Conservation (phyloP, 176 grass and related monocot genomes). For the Triticum aestivum region DNA sequence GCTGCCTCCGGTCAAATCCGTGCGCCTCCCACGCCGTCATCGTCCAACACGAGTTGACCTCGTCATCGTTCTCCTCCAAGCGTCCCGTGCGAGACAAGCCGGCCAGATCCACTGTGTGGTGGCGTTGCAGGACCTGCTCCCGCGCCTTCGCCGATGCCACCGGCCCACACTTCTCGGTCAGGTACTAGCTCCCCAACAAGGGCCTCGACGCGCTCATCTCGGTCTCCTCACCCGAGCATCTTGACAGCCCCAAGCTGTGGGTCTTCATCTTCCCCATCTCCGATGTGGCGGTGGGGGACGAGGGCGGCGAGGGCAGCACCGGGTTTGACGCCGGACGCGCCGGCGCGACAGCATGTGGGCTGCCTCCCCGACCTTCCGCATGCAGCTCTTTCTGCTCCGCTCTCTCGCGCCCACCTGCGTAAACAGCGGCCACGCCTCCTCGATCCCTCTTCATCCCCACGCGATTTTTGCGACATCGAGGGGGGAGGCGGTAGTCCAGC, state of each 20-base stretch:
- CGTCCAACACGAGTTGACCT: too few relatives aligned
- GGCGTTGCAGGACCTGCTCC: conserved; percentile 44
- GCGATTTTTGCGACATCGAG: conserved; percentile 41
- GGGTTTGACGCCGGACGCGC: background rate
- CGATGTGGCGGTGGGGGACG: conserved; percentile 17
- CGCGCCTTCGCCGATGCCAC: conserved; percentile 54
- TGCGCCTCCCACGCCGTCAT: too few relatives aligned
- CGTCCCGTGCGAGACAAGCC: too few relatives aligned
- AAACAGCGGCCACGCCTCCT: background rate
- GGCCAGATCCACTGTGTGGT: background rate
- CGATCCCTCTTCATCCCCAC: background rate
- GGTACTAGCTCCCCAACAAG: conserved; percentile 91
- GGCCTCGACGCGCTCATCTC: conserved; percentile 93
- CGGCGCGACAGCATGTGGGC: conserved; percentile 50
- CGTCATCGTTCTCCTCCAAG: too few relatives aligned
- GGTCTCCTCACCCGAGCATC: conserved; percentile 83
- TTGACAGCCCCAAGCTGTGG: conserved; percentile 84
- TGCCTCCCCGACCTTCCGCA: conserved; percentile 51
- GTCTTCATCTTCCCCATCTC: conserved; percentile 80
- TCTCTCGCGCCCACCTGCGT: conserved; percentile 13
- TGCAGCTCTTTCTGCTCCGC: conserved; percentile 66
- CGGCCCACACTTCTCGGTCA: conserved; percentile 44
- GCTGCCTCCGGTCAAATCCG: too few relatives aligned
- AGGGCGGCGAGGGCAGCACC: conserved; percentile 22
- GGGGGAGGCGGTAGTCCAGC: conserved; percentile 52